A percentile compares a stretch with the other conserved stretches of the same genome.
Conservation (phyloP, 2,329 filamentous ascomycete genomes). For the Fusarium poae region DNA sequence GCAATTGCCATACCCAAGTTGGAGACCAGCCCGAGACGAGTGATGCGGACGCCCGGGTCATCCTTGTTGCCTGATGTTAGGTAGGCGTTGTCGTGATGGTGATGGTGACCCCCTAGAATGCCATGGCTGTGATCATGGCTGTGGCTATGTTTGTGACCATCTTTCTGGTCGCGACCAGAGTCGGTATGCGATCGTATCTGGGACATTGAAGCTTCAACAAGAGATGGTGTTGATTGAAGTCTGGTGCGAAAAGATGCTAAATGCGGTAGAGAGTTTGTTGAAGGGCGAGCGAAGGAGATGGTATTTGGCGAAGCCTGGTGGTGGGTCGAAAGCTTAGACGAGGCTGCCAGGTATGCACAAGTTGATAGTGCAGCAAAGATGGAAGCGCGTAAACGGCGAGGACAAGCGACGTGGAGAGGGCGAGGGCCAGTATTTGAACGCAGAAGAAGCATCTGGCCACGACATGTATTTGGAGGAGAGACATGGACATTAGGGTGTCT, state of each 20-base stretch:
- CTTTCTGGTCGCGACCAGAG: constrained; percentile 37
- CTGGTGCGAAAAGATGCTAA: constrained; percentile 42
- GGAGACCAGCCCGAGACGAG: constrained; percentile 73
- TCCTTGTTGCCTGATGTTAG: constrained; percentile 88
- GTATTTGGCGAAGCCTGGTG: constrained; percentile 41
- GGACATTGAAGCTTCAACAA: constrained; percentile 50
- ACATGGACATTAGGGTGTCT: constrained; percentile 40
- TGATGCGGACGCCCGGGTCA: constrained; percentile 74
- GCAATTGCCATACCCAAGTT: constrained; percentile 95
- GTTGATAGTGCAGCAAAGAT: constrained; percentile 46
- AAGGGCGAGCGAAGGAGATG: constrained; percentile 25
- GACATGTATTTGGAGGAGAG: constrained; percentile 36
- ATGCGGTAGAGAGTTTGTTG: constrained; percentile 43
- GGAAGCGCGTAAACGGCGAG: constrained; percentile 41
- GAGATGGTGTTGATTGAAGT: constrained; percentile 35
- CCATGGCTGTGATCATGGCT: constrained; percentile 45
- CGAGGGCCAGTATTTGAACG: constrained; percentile 40
- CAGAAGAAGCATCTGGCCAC: constrained; percentile 45
- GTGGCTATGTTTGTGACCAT: constrained; percentile 46
- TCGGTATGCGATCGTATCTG: constrained; percentile 53
- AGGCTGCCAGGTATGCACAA: constrained; percentile 44
- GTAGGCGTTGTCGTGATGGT: constrained; percentile 93
- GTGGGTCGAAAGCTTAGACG: constrained; percentile 37
- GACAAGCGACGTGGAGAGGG: constrained; percentile 39
- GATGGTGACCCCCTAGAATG: constrained; percentile 66